Evolutionary conservation across 495 filamentous ascomycete species (phyloP), one percentile per base, ranked within the genome.

Genomic region (Bryoglossum gracile): DNA sequence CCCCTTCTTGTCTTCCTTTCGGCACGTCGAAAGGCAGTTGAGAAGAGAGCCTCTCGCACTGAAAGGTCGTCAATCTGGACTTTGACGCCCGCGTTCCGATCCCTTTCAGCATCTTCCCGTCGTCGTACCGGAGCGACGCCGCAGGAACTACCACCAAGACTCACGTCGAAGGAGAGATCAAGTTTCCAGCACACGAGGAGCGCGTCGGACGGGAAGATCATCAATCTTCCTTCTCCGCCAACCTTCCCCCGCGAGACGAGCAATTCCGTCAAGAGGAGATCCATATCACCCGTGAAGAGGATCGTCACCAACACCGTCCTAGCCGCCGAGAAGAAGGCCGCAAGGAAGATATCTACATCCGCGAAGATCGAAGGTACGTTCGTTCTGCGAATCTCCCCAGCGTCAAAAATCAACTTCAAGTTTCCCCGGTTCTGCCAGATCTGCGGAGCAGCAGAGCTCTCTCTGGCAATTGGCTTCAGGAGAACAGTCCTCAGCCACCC

Each of bases 81-180:
- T 96, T 94, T 89, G 90, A 96, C 86, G 89, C 90, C 76, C 86
- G 88, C 70, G 87, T 97, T 70, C 91, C 91, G 74, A 94, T 97
- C 72, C 91, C 91, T 70, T 91, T 95, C 82, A 95, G 89, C 83
- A 84, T 96, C 83, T 95, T 97, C 84, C 91, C 91, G 76, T 94
- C 89, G 67, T 86, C 91, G 69, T 97, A 95, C 80, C 82, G 85
- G 82, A 84, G 75, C 78, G 87, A 92, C 58, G 55, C 49, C 81
- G 79, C 80, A 78, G 84, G 81, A 77, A 81, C 77, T 71, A 80
- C 83, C 73, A 76, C 82, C 76, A 81, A 82, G 53, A 67, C 66
- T 54, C 68, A 70, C 66, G 83, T 90, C 82, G 86, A 96, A 80
- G 83, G 85, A 71, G 83, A 92, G 72, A 81, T 83, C 73, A 82